Evolutionary conservation across 768 basidiomycete species (phyloP).

Genomic region (Amanita rimosa): DNA sequence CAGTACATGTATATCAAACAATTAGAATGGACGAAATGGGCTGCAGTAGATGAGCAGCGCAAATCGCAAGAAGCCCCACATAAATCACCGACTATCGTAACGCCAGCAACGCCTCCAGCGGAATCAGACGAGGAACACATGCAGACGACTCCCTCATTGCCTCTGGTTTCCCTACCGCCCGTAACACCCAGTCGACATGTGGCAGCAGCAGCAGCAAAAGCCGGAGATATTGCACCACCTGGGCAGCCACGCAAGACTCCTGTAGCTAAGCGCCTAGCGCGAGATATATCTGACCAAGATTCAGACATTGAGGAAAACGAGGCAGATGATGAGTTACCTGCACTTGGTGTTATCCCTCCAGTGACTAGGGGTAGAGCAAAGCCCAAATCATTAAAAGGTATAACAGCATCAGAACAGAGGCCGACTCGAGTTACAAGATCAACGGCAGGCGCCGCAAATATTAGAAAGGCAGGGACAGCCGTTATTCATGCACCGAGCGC

Average conservation of each 20-base stretch:
- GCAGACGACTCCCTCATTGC: conserved; percentile 29
- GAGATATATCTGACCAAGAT: conserved; percentile 61
- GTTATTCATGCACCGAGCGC: conserved; percentile 18
- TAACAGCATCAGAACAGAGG: conserved; percentile 59
- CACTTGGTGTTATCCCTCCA: conserved; percentile 38
- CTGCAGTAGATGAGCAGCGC: conserved; percentile 72
- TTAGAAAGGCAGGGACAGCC: conserved; percentile 39
- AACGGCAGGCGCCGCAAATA: conserved; percentile 42
- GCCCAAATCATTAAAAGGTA: conserved; percentile 30
- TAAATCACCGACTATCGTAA: conserved; percentile 37
- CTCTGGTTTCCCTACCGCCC: conserved; percentile 39
- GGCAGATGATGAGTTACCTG: conserved; percentile 52
- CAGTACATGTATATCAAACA: conserved; percentile 96
- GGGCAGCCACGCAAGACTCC: conserved; percentile 88
- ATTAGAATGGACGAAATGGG: conserved; percentile 89
- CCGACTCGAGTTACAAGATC: conserved; percentile 69
- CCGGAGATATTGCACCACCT: conserved; percentile 62
- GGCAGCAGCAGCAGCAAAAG: conserved; percentile 56
- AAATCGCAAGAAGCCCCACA: conserved; percentile 31
- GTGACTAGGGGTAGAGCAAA: conserved; percentile 17
- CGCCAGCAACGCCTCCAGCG: conserved; percentile 73
- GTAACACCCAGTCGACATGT: conserved; percentile 77
- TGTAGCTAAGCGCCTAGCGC: conserved; percentile 54
- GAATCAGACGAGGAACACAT: conserved; percentile 51
- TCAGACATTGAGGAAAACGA: conserved; percentile 33